Evolutionary conservation across 306 rosid genomes (phyloP).

Genomic region (Lotus japonicus): DNA sequence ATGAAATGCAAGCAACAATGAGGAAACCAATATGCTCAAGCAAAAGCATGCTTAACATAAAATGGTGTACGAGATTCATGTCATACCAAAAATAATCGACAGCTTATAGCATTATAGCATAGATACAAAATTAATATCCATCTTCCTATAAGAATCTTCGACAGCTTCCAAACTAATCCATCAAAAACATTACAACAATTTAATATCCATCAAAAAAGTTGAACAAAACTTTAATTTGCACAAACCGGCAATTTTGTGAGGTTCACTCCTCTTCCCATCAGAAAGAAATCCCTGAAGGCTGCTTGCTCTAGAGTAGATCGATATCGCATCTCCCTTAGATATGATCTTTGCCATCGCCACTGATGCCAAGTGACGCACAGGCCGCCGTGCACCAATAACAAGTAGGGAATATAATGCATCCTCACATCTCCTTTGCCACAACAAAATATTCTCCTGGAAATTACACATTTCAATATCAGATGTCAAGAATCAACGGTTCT

Average conservation of each 20-base stretch:
- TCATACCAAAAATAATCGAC: not conserved
- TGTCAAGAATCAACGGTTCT: not conserved
- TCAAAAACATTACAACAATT: slow-evolving; percentile 16
- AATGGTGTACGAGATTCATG: not conserved
- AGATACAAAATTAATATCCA: not conserved
- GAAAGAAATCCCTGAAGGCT: slow-evolving; percentile 97
- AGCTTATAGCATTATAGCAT: not conserved
- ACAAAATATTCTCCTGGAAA: slow-evolving; percentile 73
- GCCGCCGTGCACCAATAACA: slow-evolving; percentile 85
- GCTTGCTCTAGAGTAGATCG: slow-evolving; percentile 90
- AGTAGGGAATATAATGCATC: slow-evolving; percentile 83
- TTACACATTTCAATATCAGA: slow-evolving; percentile 8
- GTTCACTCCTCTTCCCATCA: slow-evolving; percentile 78
- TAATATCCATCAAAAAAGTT: slow-evolving; percentile 19
- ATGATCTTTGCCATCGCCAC: slow-evolving; percentile 84
- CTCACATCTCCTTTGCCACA: slow-evolving; percentile 97
- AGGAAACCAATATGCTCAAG: not conserved
- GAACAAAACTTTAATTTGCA: slow-evolving; percentile 7
- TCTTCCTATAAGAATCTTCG: slow-evolving; percentile 3
- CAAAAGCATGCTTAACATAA: slow-evolving; percentile 10
- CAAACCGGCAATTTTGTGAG: slow-evolving; percentile 86
- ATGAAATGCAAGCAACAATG: not conserved
- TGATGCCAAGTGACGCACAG: slow-evolving; percentile 93
- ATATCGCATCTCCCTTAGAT: slow-evolving; percentile 81
- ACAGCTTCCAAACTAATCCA: not conserved